Evolutionary conservation across 2,329 filamentous ascomycete species (phyloP).

Genomic region (Aspergillus sp.): DNA sequence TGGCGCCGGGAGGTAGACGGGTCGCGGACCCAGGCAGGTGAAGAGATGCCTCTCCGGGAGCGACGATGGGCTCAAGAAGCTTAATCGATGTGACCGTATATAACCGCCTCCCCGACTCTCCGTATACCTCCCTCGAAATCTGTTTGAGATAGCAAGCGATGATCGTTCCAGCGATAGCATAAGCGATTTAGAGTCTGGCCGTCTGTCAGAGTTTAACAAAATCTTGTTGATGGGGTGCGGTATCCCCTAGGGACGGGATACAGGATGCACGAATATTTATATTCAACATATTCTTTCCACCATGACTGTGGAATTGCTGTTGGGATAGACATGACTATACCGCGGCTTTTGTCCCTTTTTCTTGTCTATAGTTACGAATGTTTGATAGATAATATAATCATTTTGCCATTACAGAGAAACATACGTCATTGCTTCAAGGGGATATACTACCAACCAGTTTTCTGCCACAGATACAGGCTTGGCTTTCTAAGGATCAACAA

Average conservation of each 20-base stretch:
- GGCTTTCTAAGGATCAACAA: no score
- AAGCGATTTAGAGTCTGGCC: background rate
- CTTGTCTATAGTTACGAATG: no score
- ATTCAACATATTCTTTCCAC: no score
- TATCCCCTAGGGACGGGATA: background rate
- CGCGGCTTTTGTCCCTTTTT: no score
- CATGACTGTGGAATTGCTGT: no score
- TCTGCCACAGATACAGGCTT: no score
- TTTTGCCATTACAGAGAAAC: no score
- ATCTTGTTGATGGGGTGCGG: background rate
- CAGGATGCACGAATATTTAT: background rate
- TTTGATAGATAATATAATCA: no score
- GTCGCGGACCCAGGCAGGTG: conserved; percentile 55
- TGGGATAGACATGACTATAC: no score
- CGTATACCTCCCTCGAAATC: background rate
- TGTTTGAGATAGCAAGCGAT: conserved; percentile 2
- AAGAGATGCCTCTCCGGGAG: conserved; percentile 73
- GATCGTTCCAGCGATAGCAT: background rate
- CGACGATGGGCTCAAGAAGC: conserved; percentile 71
- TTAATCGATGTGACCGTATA: conserved; percentile 13
- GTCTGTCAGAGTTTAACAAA: background rate
- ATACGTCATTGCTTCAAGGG: no score
- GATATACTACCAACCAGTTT: no score
- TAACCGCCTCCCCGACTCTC: no score
- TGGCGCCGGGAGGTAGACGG: conserved; percentile 78